A percentile compares a stretch with the other conserved stretches of the same genome.
phyloP scores from a whole-genome alignment of 192 early-diverging fungal species.

The Gigaspora rosea region DNA sequence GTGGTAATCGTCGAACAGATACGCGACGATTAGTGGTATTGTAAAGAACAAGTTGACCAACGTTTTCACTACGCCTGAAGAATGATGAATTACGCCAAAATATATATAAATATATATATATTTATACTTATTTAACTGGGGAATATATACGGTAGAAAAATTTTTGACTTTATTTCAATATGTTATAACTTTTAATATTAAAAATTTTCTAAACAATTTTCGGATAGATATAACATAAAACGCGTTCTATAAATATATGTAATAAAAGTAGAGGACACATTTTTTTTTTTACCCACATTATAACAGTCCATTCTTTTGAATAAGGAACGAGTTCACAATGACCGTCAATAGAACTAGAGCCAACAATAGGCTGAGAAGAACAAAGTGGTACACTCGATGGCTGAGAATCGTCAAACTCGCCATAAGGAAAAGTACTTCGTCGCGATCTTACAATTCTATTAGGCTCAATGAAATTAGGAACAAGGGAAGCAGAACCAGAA shows the following conservation, averaged over 20 bases:
- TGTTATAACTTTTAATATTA: background rate
- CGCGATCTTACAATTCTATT: background rate
- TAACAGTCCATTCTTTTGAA: slow-evolving; percentile 56
- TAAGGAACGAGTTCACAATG: slow-evolving; percentile 57
- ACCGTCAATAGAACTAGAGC: background rate
- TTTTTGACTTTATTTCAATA: background rate
- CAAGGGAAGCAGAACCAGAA: too few relatives aligned
- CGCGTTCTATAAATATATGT: background rate
- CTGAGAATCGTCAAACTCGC: background rate
- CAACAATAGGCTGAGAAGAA: background rate
- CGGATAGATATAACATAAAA: too few relatives aligned
- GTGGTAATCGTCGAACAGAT: slow-evolving; percentile 47
- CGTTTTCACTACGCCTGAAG: slow-evolving; percentile 40
- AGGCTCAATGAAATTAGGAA: background rate
- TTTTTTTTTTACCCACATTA: slow-evolving; percentile 43
- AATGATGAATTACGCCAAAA: slow-evolving; percentile 16
- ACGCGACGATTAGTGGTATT: slow-evolving; percentile 59
- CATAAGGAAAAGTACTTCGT: slow-evolving; percentile 10
- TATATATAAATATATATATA: background rate
- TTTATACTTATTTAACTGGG: background rate
- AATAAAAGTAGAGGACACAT: background rate
- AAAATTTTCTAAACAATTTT: too few relatives aligned
- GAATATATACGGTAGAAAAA: background rate
- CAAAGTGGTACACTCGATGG: background rate
- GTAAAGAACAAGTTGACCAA: slow-evolving; percentile 66